Evolutionary conservation across 1,284 basidiomycete species (phyloP).

Genomic region (Grifola frondosa): DNA sequence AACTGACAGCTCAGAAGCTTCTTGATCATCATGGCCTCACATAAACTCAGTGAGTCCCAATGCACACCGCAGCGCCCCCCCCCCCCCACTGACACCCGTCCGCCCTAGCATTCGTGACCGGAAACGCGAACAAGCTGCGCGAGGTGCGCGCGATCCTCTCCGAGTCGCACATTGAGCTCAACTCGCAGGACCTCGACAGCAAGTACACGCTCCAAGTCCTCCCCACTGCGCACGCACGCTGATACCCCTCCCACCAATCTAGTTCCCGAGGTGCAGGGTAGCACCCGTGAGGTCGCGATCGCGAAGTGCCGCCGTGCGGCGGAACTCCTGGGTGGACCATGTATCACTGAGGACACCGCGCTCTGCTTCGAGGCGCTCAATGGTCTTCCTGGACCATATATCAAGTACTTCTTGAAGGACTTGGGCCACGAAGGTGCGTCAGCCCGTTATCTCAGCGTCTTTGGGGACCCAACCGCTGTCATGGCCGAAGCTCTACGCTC

Average conservation of each 20-base stretch:
- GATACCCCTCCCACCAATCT: too few species aligned
- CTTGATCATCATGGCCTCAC: not conserved
- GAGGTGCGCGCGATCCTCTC: constrained; percentile 84
- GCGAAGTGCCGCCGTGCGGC: constrained; percentile 89
- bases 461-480: too few species aligned
- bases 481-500: too few species aligned
- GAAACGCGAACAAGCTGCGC: constrained; percentile 90
- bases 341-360: constrained; percentile 97
- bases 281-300: constrained; percentile 85
- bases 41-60: not conserved
- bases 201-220: constrained; percentile 27
- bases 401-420: constrained; percentile 86
- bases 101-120: constrained; percentile 87
- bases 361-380: constrained; percentile 87
- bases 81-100: not conserved
- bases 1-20: not conserved
- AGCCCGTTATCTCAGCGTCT: too few species aligned
- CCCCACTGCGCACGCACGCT: not conserved
- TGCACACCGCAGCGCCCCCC: too few species aligned
- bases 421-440: constrained; percentile 73
- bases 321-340: constrained; percentile 79
- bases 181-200: constrained; percentile 71
- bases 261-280: constrained; percentile 96
- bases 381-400: constrained; percentile 95
- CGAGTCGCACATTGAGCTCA: constrained; percentile 58